phyloP scores from a whole-genome alignment of 139 green algal genomes.

The Edaphochlamys debaryana region DNA sequence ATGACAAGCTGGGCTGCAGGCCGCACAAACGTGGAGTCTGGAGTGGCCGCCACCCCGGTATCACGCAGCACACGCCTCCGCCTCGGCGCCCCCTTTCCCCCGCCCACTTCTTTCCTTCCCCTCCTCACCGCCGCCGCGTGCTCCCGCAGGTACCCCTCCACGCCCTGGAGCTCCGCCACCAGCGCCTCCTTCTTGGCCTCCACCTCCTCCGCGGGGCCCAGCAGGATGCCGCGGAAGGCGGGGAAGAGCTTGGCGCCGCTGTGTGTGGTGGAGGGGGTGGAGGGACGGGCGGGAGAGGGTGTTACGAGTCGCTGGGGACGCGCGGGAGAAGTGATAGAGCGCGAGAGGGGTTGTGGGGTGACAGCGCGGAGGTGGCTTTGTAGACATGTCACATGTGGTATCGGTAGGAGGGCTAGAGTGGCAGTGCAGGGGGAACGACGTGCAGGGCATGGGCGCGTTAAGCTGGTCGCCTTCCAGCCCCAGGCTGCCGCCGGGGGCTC shows the following conservation, averaged over 20 bases:
- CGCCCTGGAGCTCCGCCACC: constrained; percentile 26
- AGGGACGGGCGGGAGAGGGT: not conserved
- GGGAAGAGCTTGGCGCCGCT: constrained; percentile 76
- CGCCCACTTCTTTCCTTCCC: too few species aligned
- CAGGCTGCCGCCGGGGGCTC: too few species aligned
- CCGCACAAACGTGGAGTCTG: too few species aligned
- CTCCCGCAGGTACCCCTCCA: constrained; percentile 11
- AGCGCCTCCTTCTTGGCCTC: constrained; percentile 47
- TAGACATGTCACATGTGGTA: too few species aligned
- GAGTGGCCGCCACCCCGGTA: not conserved
- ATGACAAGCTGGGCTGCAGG: too few species aligned
- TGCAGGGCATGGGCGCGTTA: too few species aligned
- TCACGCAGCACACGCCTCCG: not conserved
- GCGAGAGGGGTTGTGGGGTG: too few species aligned
- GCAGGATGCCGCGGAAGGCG: constrained; percentile 74
- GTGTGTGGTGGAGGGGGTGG: not conserved
- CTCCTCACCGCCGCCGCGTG: not conserved
- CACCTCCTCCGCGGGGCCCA: constrained; percentile 51
- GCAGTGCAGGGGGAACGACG: too few species aligned
- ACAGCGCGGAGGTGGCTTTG: too few species aligned
- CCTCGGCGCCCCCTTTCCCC: too few species aligned
- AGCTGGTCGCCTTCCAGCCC: too few species aligned
- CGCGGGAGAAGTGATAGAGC: not conserved
- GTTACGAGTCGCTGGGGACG: not conserved
- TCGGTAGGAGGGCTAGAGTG: too few species aligned